Base-by-base conservation (phyloP, 805 yeast species). In the Schizosaccharomyces pombe region DNA sequence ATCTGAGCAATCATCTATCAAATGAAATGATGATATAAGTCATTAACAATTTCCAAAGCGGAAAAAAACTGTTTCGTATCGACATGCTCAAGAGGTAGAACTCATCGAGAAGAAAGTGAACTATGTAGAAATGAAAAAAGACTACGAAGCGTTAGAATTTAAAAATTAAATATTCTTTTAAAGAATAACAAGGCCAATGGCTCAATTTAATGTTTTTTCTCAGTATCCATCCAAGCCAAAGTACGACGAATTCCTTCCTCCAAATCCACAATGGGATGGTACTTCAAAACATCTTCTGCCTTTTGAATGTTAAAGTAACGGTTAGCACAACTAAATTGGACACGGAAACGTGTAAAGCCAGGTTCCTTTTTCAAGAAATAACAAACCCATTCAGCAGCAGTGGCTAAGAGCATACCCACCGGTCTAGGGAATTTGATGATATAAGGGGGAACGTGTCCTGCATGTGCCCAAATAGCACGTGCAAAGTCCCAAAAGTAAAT, bases 401-500 rank as follows among this genome's bases (percentile, higher is more conserved):
- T 82, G 14, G 96, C 96, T 43, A 81, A 78, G 1, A 71, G 74
- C 57, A 91, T 74, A 1, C 94, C 97, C n/a, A 85, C 68, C 0
- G 82, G 77, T 62, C 82, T 76, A 52, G 73, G 73, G 56, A 91
- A 72, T 22, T 78, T 86, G 59, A 85, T 78, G 60, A 78, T 80
- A 54, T 67, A 72, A 30, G 73, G 74, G 60, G 82, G 91, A 55
- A 84, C 74, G 63, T 80, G 82, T 2, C 95, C 96, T 67, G 86
- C 95, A 24, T 89, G 87, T 65, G 89, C 89, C 97, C 97, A 91
- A 28, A 91, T 94, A 1, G 94, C 82, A 63, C 96, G 77, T 6
- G 96, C 96, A 61, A 91, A 72, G 2, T 96, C 85, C 96, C 97
- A 91, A 67, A 91, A 91, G 67, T 87, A 93, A 16, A 91, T 76